Percentiles rank a stretch among this genome's conserved stretches.
phyloP scores from a whole-genome alignment of 331 rosid species.

The Acacia pycnantha region DNA sequence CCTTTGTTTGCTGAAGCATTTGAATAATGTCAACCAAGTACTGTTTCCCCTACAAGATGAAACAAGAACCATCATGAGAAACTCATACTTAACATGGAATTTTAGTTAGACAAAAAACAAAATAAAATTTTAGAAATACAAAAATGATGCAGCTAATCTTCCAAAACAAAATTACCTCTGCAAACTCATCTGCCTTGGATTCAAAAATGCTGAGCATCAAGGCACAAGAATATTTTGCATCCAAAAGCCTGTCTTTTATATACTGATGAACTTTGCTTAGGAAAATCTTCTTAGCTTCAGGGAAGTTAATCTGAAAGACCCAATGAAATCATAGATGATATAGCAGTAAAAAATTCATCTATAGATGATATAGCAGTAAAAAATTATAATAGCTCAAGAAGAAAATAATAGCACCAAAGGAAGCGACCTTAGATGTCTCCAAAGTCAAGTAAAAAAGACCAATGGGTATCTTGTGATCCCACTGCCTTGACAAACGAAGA shows the following conservation, averaged over 20 bases:
- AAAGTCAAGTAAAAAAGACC: conserved; percentile 79
- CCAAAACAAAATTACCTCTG: conserved; percentile 56
- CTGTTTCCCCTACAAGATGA: conserved; percentile 69
- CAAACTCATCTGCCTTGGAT: conserved; percentile 57
- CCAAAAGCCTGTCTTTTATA: conserved; percentile 77
- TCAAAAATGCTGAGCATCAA: conserved; percentile 59
- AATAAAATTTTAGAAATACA: neutral
- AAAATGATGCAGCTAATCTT: conserved; percentile 11
- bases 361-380: conserved; percentile 16
- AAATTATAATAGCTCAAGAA: conserved; percentile 21
- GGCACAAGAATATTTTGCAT: conserved; percentile 90
- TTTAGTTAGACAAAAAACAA: neutral
- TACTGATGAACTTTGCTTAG: conserved; percentile 87
- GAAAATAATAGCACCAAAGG: conserved; percentile 22
- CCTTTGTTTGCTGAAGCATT: conserved; percentile 76
- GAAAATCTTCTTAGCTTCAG: conserved; percentile 76
- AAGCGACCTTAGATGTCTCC: conserved; percentile 66
- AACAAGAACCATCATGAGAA: conserved; percentile 24
- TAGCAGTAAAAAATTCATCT: conserved; percentile 26
- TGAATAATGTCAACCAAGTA: conserved; percentile 82
- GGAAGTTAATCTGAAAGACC: conserved; percentile 70
- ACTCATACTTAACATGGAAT: neutral
- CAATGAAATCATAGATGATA: conserved; percentile 19
- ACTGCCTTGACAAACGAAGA: conserved; percentile 82
- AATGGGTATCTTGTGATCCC: conserved; percentile 92